Conservation (phyloP, 2,329 filamentous ascomycete genomes). For the Fusarium cicatricum region DNA sequence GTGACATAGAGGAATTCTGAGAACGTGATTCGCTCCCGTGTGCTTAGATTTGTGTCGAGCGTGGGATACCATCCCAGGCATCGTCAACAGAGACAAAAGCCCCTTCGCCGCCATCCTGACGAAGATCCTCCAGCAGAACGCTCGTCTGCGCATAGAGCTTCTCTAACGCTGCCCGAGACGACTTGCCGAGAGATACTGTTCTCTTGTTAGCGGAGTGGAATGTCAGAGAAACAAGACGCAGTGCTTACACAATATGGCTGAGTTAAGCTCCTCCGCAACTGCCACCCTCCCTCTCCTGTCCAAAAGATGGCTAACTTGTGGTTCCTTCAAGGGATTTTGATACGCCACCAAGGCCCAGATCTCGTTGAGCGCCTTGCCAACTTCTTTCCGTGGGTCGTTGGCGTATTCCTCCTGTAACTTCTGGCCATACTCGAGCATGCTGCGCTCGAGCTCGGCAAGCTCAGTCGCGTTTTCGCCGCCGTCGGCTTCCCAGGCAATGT, state of each 20-base stretch:
- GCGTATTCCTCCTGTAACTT: conserved; percentile 80
- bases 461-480: conserved; percentile 49
- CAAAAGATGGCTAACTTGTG: conserved; percentile 78
- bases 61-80: conserved; percentile 57
- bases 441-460: conserved; percentile 63
- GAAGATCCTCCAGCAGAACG: conserved; percentile 83
- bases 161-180: conserved; percentile 85
- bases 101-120: conserved; percentile 80
- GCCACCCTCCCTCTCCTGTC: conserved; percentile 76
- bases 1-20: conserved; percentile 7
- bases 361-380: conserved; percentile 78
- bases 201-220: conserved; percentile 25
- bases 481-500: conserved; percentile 57
- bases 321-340: conserved; percentile 77
- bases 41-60: conserved; percentile 46
- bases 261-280: conserved; percentile 93
- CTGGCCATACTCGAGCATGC: conserved; percentile 82
- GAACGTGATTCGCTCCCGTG: background rate
- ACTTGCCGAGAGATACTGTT: conserved; percentile 87
- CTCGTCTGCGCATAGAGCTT: conserved; percentile 86
- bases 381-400: conserved; percentile 72
- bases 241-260: conserved; percentile 83
- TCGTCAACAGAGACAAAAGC: conserved; percentile 76
- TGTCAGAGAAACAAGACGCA: background rate
- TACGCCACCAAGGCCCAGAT: conserved; percentile 93